Evolutionary conservation across 2,329 filamentous ascomycete genomes (phyloP), one percentile per base, ranked within the genome.

Genomic region (Emergomyces orientalis): DNA sequence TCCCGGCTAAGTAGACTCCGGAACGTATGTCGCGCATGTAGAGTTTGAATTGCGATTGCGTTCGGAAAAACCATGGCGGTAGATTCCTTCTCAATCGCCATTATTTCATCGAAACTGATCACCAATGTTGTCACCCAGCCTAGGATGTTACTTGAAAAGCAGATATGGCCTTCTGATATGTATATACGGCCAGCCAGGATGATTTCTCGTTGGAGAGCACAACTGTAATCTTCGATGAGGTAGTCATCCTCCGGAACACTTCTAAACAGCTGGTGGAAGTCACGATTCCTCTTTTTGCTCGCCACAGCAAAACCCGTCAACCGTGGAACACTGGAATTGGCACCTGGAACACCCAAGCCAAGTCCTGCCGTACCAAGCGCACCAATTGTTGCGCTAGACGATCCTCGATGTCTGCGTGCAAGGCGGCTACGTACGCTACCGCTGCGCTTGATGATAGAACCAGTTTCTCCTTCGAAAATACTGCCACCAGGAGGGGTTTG

Each of bases 241-340:
- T 96, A 97, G 75, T 99, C 94, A 71, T 99, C 94, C 68, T 97
- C 93, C 0, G 95, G 94, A 0, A 99, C 94, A 73, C 92, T 97
- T 76, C 94, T 89, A 80, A 99, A 99, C 2, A 96, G 79, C 64
- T 84, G 84, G 74, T 99, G 94, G 70, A 97, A 99, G 72, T 97
- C 94, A 58, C 91, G 86, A 76, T 99, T 99, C 63, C 95, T 86
- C 78, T 94, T 97, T 75, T 95, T 96, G 73, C 90, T 95, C 58
- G 94, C 94, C 67, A 97, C 91, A 59, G 94, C 93, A 73, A 99
- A 99, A 0, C 94, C 94, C 4, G 93, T 96, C 66, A 96, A 81
- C 66, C 92, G 91, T 54, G 90, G 88, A 5, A 85, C 82, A 67
- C 82, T 84, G 19, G 81, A 72, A 63, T 78, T 80, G 47, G 81